Evolutionary conservation across 306 rosid genomes (phyloP), one percentile per base, ranked within the genome.

Genomic region (Dalbergia cochinchinensis): DNA sequence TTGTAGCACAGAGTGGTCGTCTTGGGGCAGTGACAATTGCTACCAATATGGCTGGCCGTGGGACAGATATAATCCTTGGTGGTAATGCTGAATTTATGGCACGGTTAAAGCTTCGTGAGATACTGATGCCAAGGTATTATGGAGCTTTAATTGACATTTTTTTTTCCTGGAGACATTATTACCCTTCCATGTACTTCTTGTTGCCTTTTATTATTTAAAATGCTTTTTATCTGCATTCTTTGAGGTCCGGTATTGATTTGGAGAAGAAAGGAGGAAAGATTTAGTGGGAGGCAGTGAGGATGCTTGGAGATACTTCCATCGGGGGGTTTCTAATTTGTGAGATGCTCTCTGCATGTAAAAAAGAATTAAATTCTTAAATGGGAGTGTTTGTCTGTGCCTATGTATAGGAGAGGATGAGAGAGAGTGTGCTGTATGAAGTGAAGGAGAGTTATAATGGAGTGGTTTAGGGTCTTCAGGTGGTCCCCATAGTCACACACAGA

Each of bases 81-180:
- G 99, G 99, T 71, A 95, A 95, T 85, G 97, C 99, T 76, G 99
- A 95, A 83, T 95, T 95, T 87, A 95, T 95, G 92, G 99, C 97
- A 45, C 89, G 99, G 77, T 84, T 95, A 85, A 95, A 95, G 88
- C 91, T 95, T 54, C 97, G 97, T 64, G 99, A 95, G 92, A 86
- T 92, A 80, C 90, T 95, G 81, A 92, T 92, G 98, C 97, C 99
- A 12, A 93, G 99, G 97, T 95, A 87, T 76, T 37, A 37, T 5
- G 62, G 60, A 65, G 48, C 65, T 83, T 74, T 63, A 58, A 77
- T 59, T 74, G 76, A 10, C 55, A 35, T 13, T 65, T 81, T 77
- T 26, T 26, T 31, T 11, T 78, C 14, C 11, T 26, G 8, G 65
- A 66, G 37, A 61, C 60, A 50, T 74, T 47, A 50, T 74, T 47